phyloP scores from a whole-genome alignment of 2,329 filamentous ascomycete species.

The Colletotrichum sp. region DNA sequence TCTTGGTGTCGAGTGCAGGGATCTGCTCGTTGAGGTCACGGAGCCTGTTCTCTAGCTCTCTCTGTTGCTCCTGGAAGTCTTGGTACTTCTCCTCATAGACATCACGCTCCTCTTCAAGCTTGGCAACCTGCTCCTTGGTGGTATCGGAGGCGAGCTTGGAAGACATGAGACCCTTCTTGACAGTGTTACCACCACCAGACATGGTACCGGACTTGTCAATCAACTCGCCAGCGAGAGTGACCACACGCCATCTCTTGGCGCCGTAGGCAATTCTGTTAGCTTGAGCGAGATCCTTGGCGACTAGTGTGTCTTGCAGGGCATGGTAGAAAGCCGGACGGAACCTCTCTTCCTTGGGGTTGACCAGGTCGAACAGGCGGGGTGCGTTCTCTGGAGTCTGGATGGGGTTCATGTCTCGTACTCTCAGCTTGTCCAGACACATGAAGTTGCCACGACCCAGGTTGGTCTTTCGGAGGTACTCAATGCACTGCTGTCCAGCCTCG shows the following conservation, averaged over 20 bases:
- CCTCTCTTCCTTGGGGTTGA: conserved; percentile 85
- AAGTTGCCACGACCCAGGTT: conserved; percentile 97
- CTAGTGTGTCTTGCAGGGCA: conserved; percentile 92
- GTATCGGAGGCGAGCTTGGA: conserved; percentile 90
- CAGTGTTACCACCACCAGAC: conserved; percentile 92
- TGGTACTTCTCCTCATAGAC: conserved; percentile 81
- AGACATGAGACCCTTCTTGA: conserved; percentile 94
- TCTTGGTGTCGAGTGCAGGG: conserved; percentile 84
- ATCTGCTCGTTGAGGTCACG: conserved; percentile 78
- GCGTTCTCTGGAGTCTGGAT: conserved; percentile 93
- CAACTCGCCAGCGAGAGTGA: conserved; percentile 91
- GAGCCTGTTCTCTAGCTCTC: conserved; percentile 76
- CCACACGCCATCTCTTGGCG: conserved; percentile 91
- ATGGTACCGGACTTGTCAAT: conserved; percentile 99
- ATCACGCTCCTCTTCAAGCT: conserved; percentile 88
- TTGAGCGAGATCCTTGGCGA: conserved; percentile 91
- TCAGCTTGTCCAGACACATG: conserved; percentile 89
- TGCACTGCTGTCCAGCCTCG: conserved; percentile 95
- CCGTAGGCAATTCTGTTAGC: conserved; percentile 97
- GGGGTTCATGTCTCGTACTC: conserved; percentile 75
- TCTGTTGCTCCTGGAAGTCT: conserved; percentile 83
- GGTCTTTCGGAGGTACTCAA: conserved; percentile 96
- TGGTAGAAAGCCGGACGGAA: conserved; percentile 95
- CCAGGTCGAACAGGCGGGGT: conserved; percentile 89
- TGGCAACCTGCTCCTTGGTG: conserved; percentile 84